Percentiles rank a stretch among this genome's conserved stretches.
Evolutionary conservation across 73 alveolate species (phyloP).

Genomic region (Diophrys sp.): DNA sequence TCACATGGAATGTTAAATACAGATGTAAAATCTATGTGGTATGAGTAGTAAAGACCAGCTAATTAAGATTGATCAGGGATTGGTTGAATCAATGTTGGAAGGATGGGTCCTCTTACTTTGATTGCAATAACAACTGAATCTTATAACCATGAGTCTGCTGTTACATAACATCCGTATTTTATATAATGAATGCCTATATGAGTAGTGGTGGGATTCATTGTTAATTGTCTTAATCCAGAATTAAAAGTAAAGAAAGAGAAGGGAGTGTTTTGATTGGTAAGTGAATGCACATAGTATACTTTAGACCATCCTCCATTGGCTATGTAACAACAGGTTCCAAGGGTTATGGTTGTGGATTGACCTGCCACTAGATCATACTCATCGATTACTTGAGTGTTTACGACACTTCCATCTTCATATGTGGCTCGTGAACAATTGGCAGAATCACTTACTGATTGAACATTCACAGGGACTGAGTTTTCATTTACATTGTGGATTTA

Average conservation of each 20-base stretch:
- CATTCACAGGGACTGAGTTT: background rate
- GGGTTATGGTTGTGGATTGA: too few relatives aligned
- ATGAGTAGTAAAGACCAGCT: background rate
- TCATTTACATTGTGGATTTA: background rate
- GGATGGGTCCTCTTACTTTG: background rate
- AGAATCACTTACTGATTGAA: background rate
- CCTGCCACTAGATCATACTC: background rate
- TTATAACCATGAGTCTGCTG: background rate
- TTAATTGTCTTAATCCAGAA: background rate
- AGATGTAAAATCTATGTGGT: background rate
- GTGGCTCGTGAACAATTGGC: background rate
- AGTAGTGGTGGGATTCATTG: background rate
- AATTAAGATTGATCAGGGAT: background rate
- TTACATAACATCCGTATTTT: background rate
- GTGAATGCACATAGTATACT: too few relatives aligned
- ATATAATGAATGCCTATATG: background rate
- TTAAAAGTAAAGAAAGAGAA: background rate
- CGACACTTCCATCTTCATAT: background rate
- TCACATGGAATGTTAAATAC: background rate
- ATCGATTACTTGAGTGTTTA: too few relatives aligned
- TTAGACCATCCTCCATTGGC: background rate
- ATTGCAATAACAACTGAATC: background rate
- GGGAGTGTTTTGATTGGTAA: background rate
- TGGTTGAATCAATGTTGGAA: background rate
- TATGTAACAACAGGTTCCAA: background rate